These are phyloP conservation scores for Flammula alnicola DNA, from an alignment of 1,284 basidiomycete genomes.

Conservation along the genomic window DNA sequence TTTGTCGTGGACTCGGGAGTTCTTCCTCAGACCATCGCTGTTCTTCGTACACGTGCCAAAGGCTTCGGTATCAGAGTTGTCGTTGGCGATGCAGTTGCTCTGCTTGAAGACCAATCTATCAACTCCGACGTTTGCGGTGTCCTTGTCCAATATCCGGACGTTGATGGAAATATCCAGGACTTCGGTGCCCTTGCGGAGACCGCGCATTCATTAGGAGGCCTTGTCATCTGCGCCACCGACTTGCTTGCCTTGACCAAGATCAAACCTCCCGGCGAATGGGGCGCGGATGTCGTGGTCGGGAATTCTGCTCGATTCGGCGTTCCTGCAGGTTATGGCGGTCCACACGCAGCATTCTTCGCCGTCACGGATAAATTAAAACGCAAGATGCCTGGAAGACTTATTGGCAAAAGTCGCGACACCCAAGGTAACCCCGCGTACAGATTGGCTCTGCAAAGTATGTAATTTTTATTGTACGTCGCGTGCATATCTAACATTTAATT, in stretches of 20 bases:
- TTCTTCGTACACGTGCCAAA: slow-evolving; percentile 85
- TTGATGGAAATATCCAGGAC: slow-evolving; percentile 85
- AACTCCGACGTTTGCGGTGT: slow-evolving; percentile 82
- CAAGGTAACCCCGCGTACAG: slow-evolving; percentile 90
- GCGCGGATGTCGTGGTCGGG: slow-evolving; percentile 94
- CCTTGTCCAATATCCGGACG: slow-evolving; percentile 92
- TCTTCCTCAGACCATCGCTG: slow-evolving; percentile 85
- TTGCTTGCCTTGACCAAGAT: slow-evolving; percentile 92
- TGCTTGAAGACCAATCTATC: slow-evolving; percentile 57
- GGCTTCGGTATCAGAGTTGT: slow-evolving; percentile 88
- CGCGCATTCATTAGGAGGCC: slow-evolving; percentile 78
- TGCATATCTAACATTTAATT: slow-evolving; percentile 9
- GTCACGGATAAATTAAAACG: slow-evolving; percentile 92
- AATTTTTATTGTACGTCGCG: not conserved
- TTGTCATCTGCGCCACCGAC: slow-evolving; percentile 90
- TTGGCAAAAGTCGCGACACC: slow-evolving; percentile 88
- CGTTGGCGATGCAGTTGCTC: slow-evolving; percentile 62
- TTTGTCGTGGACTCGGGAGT: slow-evolving; percentile 88
- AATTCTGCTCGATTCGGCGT: slow-evolving; percentile 97
- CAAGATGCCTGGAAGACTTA: slow-evolving; percentile 95
- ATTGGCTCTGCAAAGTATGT: slow-evolving; percentile 87
- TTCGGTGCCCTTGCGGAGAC: slow-evolving; percentile 71
- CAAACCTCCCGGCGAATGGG: slow-evolving; percentile 98
- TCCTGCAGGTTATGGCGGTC: slow-evolving; percentile 89
- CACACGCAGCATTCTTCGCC: slow-evolving; percentile 96